Conservation (phyloP, 2,329 filamentous ascomycete genomes). For the Alternaria atra region DNA sequence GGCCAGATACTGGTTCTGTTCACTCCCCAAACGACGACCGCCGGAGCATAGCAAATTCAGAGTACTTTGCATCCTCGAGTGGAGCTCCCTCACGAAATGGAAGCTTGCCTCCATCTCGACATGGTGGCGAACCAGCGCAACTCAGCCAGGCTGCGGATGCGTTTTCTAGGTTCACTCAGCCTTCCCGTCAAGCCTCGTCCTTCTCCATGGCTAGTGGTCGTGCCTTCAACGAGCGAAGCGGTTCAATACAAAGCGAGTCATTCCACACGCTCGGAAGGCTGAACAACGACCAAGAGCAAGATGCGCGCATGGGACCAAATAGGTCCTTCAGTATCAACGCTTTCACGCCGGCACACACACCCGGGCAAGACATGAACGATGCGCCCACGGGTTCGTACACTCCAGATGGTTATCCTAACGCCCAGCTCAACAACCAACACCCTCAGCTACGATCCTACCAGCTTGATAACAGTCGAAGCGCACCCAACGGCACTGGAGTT, state of each 20-base stretch:
- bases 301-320: conserved; percentile 44
- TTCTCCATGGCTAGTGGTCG: conserved; percentile 59
- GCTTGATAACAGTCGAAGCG: conserved; percentile 54
- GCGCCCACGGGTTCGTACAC: conserved; percentile 44
- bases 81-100: conserved; percentile 62
- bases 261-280: conserved; percentile 47
- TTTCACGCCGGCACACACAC: conserved; percentile 32
- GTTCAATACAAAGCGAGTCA: conserved; percentile 51
- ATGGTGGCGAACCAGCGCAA: conserved; percentile 54
- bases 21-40: conserved; percentile 56
- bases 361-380: conserved; percentile 32
- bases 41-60: conserved; percentile 50
- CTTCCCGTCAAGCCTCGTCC: conserved; percentile 58
- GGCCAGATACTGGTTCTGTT: conserved; percentile 46
- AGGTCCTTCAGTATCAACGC: conserved; percentile 43
- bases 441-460: conserved; percentile 53
- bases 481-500: conserved; percentile 55
- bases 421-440: conserved; percentile 42
- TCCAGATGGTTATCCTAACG: conserved; percentile 46
- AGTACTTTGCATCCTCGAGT: conserved; percentile 57
- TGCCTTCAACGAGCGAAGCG: conserved; percentile 49
- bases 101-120: conserved; percentile 66
- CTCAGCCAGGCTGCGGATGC: conserved; percentile 43
- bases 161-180: conserved; percentile 38
- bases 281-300: conserved; percentile 47